Evolutionary conservation across 805 yeast species (phyloP), one percentile per base, ranked within the genome.

Genomic region (Candida manassasensis): DNA sequence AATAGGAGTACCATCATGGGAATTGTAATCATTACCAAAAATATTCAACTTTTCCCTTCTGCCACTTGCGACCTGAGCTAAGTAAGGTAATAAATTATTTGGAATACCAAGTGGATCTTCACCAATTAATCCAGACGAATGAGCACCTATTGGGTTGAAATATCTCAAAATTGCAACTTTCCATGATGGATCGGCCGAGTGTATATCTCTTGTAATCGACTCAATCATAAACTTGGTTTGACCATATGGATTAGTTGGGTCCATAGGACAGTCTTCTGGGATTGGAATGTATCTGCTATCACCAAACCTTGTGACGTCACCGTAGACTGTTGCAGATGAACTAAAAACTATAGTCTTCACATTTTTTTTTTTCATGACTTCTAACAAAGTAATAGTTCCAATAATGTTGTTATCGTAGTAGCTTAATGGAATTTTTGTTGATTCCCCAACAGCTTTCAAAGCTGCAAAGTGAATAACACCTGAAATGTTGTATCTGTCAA

Each of bases 91-190:
- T 47, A 84, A 60, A 48, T 84, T 84, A 60, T 81, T 82, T 32
- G 94, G 90, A 34, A 77, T 68, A 10, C 89, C 89, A 41, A 75
- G 63, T 5, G 89, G 89, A 53, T 84, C 89, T 51, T 85, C 94
- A 25, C 94, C 94, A 40, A 84, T 68, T 22, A 77, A 59, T 9
- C 93, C 93, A 2, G 86, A 76, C 3, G 89, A 84, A 53, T 84
- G 94, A 12, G 93, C 90, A 25, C 94, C 94, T 45, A 83, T 81
- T 22, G 94, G 93, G 52, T 84, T 84, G 65, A 83, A 84, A 59
- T 84, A 85, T 38, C 93, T 71, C 49, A 85, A 63, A 33, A 83
- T 68, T 4, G 88, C 90, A 26, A 69, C 57, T 27, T 63, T 62
- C 78, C 78, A 74, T 2, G 28, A 17, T 3, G 55, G 49, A 18